Percentiles rank a stretch among this genome's conserved stretches.
phyloP scores from a whole-genome alignment of 768 basidiomycete genomes.

The Pleurotus platypus region DNA sequence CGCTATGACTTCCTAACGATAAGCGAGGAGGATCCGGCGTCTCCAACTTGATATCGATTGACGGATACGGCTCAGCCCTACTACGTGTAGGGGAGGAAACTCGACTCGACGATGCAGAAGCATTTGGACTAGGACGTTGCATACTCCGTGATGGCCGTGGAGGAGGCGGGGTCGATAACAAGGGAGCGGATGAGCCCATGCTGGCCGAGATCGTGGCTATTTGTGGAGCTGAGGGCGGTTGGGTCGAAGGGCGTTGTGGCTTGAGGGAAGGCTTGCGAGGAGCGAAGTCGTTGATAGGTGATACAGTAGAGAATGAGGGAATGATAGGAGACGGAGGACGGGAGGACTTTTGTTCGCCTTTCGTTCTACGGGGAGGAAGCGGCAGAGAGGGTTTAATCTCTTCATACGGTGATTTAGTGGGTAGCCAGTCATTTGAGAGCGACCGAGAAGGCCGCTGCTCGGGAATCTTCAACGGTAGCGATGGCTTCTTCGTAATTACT shows the following conservation, averaged over 20 bases:
- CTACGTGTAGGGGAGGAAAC: neutral
- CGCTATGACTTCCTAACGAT: slow-evolving; percentile 1
- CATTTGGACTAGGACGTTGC: neutral
- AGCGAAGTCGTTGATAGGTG: slow-evolving; percentile 43
- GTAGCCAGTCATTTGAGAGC: slow-evolving; percentile 11
- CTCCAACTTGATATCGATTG: neutral
- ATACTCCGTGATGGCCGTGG: neutral
- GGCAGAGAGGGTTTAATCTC: slow-evolving; percentile 33
- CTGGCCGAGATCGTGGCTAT: neutral
- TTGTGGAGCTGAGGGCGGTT: slow-evolving; percentile 11
- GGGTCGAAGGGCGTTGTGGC: slow-evolving; percentile 7
- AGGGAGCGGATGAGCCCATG: neutral
- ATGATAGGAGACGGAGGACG: slow-evolving; percentile 36
- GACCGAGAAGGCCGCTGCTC: neutral
- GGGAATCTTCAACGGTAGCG: neutral
- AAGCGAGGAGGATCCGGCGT: neutral
- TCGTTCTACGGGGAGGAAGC: slow-evolving; percentile 26
- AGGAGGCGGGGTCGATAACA: neutral
- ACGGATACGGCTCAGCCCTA: neutral
- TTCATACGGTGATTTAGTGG: slow-evolving; percentile 21
- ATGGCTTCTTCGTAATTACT: neutral
- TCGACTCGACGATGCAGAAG: neutral
- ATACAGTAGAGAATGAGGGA: slow-evolving; percentile 46
- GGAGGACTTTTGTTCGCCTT: neutral
- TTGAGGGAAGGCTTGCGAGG: slow-evolving; percentile 13